A percentile compares a stretch with the other conserved stretches of the same genome.
These are phyloP conservation scores for Pseudocercospora fuligena DNA, from an alignment of 2,329 filamentous ascomycete genomes.

Conservation along the genomic window DNA sequence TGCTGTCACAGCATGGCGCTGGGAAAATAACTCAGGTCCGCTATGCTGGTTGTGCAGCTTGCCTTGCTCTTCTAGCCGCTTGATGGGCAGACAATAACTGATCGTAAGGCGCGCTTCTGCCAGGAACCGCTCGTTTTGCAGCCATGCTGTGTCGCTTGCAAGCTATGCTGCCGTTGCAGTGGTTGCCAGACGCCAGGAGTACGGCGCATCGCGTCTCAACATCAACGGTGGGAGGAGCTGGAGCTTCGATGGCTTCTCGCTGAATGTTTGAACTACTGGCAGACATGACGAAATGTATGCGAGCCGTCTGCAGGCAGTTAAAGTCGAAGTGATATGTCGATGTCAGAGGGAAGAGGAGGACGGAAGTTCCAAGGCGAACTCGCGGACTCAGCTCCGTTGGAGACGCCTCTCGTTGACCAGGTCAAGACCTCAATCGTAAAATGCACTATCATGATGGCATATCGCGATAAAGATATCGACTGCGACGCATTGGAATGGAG, in stretches of 20 bases:
- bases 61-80: background rate
- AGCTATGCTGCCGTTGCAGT: conserved; percentile 1
- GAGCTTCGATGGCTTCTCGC: background rate
- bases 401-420: too few relatives aligned
- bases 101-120: conserved; percentile 8
- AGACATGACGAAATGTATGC: background rate
- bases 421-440: too few relatives aligned
- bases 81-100: conserved; percentile 2
- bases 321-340: background rate
- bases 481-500: too few relatives aligned
- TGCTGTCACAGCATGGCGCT: too few relatives aligned
- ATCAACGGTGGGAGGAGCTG: background rate
- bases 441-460: too few relatives aligned
- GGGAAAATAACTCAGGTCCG: too few relatives aligned
- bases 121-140: conserved; percentile 4
- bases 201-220: conserved; percentile 2
- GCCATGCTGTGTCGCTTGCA: conserved; percentile 12
- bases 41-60: background rate
- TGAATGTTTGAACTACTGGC: background rate
- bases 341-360: too few relatives aligned
- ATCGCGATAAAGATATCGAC: too few relatives aligned
- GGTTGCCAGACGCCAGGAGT: background rate
- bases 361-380: too few relatives aligned
- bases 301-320: background rate
- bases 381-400: too few relatives aligned